phyloP scores from a whole-genome alignment of 306 rosid species.

The Medicago ruthenica region DNA sequence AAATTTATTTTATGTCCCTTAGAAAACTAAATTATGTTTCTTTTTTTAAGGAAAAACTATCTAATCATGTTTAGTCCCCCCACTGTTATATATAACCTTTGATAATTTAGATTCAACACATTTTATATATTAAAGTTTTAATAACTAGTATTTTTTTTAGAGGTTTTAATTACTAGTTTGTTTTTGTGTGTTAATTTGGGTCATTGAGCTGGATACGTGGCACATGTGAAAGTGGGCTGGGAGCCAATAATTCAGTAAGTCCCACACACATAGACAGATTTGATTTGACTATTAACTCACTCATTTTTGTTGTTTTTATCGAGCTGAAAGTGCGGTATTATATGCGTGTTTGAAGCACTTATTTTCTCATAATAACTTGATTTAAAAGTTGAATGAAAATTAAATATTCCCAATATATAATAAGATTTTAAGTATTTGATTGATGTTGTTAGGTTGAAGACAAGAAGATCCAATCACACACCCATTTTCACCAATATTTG shows the following conservation, averaged over 20 bases:
- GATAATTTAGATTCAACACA: no score
- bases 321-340: conserved; percentile 14
- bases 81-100: no score
- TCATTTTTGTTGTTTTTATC: conserved; percentile 12
- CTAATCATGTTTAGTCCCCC: no score
- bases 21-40: no score
- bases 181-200: neutral
- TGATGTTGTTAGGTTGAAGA: conserved; percentile 68
- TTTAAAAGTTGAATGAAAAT: conserved; percentile 30
- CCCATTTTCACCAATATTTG: conserved; percentile 26
- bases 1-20: no score
- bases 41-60: no score
- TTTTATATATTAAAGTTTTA: no score
- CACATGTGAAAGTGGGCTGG: conserved; percentile 64
- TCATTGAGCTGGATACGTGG: conserved; percentile 55
- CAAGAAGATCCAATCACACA: conserved; percentile 49
- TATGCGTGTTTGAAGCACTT: conserved; percentile 13
- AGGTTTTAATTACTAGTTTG: no score
- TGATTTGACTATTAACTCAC: conserved; percentile 59
- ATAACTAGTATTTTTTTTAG: no score
- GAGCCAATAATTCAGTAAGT: conserved; percentile 56
- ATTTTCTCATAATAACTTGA: conserved; percentile 14
- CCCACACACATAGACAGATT: conserved; percentile 52
- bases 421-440: conserved; percentile 2
- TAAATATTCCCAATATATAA: neutral